phyloP scores from a whole-genome alignment of 2,329 filamentous ascomycete genomes.

The Talaromyces pinophilus region DNA sequence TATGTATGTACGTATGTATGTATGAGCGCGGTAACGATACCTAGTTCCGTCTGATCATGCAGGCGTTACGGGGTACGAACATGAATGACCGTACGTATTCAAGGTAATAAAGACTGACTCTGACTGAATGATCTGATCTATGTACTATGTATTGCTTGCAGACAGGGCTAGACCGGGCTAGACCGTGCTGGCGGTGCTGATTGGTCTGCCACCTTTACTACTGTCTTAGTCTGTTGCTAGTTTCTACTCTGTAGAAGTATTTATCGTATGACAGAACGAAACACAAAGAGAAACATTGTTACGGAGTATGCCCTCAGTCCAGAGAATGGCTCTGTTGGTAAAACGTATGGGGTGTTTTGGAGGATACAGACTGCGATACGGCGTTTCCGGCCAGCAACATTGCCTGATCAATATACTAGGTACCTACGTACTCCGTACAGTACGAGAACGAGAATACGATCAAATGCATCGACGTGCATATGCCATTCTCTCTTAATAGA shows the following conservation, averaged over 20 bases:
- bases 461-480: constrained; percentile 20
- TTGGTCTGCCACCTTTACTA: background rate
- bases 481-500: background rate
- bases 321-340: background rate
- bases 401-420: background rate
- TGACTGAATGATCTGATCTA: constrained; percentile 5
- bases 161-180: constrained; percentile 16
- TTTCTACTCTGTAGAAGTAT: background rate
- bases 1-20: background rate
- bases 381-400: background rate
- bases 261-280: background rate
- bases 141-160: constrained; percentile 14
- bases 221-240: background rate
- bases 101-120: background rate
- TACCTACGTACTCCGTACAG: no score
- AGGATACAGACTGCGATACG: background rate
- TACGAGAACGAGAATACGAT: background rate
- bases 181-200: background rate
- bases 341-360: no score
- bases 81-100: background rate
- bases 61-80: background rate
- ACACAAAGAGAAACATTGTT: background rate
- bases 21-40: background rate
- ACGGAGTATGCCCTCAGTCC: no score
- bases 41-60: background rate